Evolutionary conservation across 2,329 filamentous ascomycete species (phyloP).

Genomic region (Passalora sequoiae): DNA sequence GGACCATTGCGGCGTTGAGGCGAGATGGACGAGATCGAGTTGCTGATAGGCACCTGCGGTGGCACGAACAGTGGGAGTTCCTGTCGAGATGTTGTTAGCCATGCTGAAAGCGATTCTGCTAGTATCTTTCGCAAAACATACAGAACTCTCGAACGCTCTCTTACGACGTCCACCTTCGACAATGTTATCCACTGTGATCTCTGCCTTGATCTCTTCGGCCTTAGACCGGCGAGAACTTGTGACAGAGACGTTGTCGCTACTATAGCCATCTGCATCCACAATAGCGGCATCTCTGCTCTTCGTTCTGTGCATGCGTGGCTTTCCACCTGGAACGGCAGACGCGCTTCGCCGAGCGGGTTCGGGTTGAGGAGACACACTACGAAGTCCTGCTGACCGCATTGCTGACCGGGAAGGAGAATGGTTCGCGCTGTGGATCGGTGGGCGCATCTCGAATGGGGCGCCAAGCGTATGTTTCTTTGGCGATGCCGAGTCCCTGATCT

Average conservation of each 20-base stretch:
- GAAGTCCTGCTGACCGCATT: constrained; percentile 66
- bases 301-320: constrained; percentile 51
- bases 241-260: constrained; percentile 76
- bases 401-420: constrained; percentile 62
- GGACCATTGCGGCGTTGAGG: constrained; percentile 76
- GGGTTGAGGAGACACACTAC: constrained; percentile 70
- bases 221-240: constrained; percentile 67
- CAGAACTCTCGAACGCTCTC: constrained; percentile 89
- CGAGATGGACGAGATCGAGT: constrained; percentile 96
- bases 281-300: constrained; percentile 50
- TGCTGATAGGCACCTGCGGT: constrained; percentile 84
- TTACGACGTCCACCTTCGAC: constrained; percentile 94
- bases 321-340: constrained; percentile 61
- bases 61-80: constrained; percentile 93
- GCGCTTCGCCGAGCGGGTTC: constrained; percentile 69
- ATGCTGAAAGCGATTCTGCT: background rate
- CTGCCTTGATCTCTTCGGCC: constrained; percentile 83
- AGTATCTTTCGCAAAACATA: constrained; percentile 51
- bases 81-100: constrained; percentile 44
- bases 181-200: constrained; percentile 97
- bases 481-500: constrained; percentile 33
- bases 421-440: constrained; percentile 54
- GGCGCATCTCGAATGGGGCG: constrained; percentile 60
- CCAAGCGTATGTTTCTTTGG: constrained; percentile 55
- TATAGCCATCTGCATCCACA: constrained; percentile 68